Evolutionary conservation across 768 basidiomycete genomes (phyloP).

Genomic region (Boletus sp.): DNA sequence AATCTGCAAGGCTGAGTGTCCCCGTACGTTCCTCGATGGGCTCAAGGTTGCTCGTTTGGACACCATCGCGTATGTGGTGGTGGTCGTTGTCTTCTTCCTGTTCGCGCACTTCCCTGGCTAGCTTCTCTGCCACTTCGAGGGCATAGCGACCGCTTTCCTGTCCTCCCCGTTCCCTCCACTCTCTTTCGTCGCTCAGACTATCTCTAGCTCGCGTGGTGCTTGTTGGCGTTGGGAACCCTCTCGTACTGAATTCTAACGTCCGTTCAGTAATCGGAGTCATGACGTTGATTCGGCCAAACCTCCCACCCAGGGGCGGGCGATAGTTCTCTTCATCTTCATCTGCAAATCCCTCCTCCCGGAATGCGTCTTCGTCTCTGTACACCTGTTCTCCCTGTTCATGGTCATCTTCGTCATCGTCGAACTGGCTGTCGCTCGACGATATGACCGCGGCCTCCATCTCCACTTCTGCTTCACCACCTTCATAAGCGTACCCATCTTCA

Average conservation of each 20-base stretch:
- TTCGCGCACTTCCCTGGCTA: constrained; percentile 48
- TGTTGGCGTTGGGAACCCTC: constrained; percentile 38
- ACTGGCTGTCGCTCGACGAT: constrained; percentile 32
- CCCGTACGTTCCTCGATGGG: constrained; percentile 59
- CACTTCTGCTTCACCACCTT: constrained; percentile 24
- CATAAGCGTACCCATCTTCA: constrained; percentile 34
- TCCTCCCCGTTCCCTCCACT: constrained; percentile 20
- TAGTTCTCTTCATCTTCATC: constrained; percentile 32
- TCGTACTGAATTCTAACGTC: constrained; percentile 80
- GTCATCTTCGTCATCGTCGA: constrained; percentile 30
- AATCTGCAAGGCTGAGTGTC: constrained; percentile 61
- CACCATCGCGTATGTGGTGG: constrained; percentile 6
- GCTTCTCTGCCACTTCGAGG: constrained; percentile 50
- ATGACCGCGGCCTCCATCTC: constrained; percentile 25
- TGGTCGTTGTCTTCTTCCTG: constrained; percentile 18
- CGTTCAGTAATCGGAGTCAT: constrained; percentile 99
- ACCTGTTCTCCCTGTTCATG: constrained; percentile 13
- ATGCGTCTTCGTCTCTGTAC: constrained; percentile 25
- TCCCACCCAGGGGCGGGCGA: constrained; percentile 58
- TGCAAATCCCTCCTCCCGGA: constrained; percentile 27
- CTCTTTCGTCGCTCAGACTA: constrained; percentile 16
- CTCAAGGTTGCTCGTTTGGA: constrained; percentile 13
- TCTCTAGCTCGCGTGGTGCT: constrained; percentile 49
- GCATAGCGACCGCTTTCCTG: constrained; percentile 41
- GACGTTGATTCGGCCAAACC: constrained; percentile 80